phyloP scores from a whole-genome alignment of 148 eudicot genomes.

The Persicaria tinctoria region DNA sequence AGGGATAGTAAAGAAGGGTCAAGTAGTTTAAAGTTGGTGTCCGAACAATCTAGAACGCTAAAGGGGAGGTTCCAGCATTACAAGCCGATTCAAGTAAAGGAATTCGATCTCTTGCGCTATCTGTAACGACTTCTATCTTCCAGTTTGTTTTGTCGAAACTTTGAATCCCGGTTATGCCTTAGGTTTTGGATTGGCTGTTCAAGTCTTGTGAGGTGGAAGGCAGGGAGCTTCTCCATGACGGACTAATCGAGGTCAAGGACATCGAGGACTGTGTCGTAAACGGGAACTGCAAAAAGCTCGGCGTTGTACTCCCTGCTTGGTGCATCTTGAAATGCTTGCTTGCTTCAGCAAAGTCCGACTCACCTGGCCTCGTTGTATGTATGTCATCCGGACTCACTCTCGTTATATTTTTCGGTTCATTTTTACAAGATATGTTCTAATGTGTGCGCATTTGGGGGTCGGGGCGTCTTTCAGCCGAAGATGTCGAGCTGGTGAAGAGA shows the following conservation, averaged over 20 bases:
- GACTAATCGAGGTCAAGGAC: slow-evolving; percentile 63
- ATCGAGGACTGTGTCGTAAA: slow-evolving; percentile 54
- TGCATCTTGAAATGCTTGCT: slow-evolving; percentile 70
- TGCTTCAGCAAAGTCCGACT: slow-evolving; percentile 62
- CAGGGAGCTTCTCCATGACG: slow-evolving; percentile 53
- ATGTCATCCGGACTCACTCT: slow-evolving; percentile 18
- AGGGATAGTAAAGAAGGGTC: slow-evolving; percentile 41
- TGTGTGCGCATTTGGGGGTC: neutral
- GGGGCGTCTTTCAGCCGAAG: slow-evolving; percentile 39
- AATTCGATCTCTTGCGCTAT: neutral
- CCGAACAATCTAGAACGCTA: slow-evolving; percentile 63
- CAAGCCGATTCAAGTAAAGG: slow-evolving; percentile 58
- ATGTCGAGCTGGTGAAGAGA: slow-evolving; percentile 41
- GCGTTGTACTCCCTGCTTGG: slow-evolving; percentile 75
- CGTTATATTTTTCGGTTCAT: neutral
- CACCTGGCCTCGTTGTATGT: slow-evolving; percentile 66
- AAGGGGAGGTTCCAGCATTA: slow-evolving; percentile 62
- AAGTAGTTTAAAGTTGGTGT: slow-evolving; percentile 38
- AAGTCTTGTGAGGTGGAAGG: slow-evolving; percentile 81
- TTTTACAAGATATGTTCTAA: neutral
- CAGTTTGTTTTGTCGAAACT: neutral
- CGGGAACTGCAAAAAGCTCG: slow-evolving; percentile 64
- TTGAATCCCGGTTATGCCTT: neutral
- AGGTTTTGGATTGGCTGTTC: slow-evolving; percentile 91
- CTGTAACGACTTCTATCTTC: neutral